Evolutionary conservation across 164 flowering plant genomes (phyloP).

Genomic region (Magnolia kwangsiensis): DNA sequence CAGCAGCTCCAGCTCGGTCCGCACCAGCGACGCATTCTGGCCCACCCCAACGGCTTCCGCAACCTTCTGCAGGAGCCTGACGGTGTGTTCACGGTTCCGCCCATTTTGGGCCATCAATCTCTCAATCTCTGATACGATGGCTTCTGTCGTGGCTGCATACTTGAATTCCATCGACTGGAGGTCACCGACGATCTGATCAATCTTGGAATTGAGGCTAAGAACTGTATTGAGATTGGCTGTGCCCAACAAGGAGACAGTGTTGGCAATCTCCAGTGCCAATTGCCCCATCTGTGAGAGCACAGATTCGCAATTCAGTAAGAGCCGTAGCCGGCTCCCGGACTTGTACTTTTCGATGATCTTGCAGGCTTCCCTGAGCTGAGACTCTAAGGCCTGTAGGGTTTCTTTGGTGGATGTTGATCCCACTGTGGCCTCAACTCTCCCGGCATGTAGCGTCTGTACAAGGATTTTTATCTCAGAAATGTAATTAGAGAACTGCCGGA

Average conservation of each 20-base stretch:
- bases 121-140: constrained; percentile 17
- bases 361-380: constrained; percentile 7
- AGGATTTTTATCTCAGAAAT: constrained; percentile 12
- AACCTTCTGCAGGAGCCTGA: constrained; percentile 15
- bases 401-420: constrained; percentile 1
- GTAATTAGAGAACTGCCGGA: constrained; percentile 18
- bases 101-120: constrained; percentile 4
- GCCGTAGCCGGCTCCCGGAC: constrained; percentile 16
- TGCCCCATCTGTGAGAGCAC: constrained; percentile 17
- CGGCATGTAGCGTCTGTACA: constrained; percentile 8
- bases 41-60: constrained; percentile 19
- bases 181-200: constrained; percentile 11
- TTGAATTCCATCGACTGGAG: constrained; percentile 17
- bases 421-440: constrained; percentile 2
- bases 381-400: constrained; percentile 12
- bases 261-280: constrained; percentile 14
- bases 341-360: constrained; percentile 14
- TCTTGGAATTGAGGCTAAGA: constrained; percentile 7
- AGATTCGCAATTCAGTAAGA: constrained; percentile 8
- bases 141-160: constrained; percentile 12
- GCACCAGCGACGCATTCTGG: constrained; percentile 1
- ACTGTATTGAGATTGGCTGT: constrained; percentile 9
- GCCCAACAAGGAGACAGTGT: constrained; percentile 8
- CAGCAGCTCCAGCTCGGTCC: constrained; percentile 14
- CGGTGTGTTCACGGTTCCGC: constrained; percentile 8